Evolutionary conservation across 176 grass and related monocot genomes (phyloP), one percentile per base, ranked within the genome.

Genomic region (Ampelocalamus luodianensis): DNA sequence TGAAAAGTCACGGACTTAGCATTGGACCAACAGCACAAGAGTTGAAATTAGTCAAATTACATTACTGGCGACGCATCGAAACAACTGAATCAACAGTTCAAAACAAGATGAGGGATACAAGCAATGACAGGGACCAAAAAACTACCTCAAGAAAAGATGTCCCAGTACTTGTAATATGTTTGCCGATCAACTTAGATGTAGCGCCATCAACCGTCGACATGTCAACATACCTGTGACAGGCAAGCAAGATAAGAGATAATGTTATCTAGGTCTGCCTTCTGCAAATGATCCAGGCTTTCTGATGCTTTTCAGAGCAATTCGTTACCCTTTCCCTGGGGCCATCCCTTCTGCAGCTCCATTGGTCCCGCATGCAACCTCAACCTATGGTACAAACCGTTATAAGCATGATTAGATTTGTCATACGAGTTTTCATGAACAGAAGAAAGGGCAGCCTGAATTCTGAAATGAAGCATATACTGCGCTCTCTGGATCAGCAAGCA

Each of bases 131-230:
- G 78, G 85, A 26, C 85, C 29, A 86, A 68, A 61, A 71, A 67
- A 84, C 68, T 85, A 98, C 93, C 96, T 95, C 96, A 36, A 98
- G 87, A 80, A 95, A 93, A 71, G 83, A 93, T 83, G 89, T 91
- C 12, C 96, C 91, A 3, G 85, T 93, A 63, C 89, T 88, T 74
- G 76, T 85, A 74, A 95, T 88, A 69, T 42, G 84, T 63, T 90
- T 75, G 68, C 32, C 65, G 22, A 98, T 95, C 56, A 95, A 29
- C 78, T 93, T 92, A 14, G 93, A 93, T 69, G 96, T 93, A 34
- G 87, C 80, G 65, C 78, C 89, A 56, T 98, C 89, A 66, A 98
- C 88, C 36, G 96, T 92, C 14, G 91, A 98, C 65, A 87, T 68
- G 79, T 95, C 93, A 40, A 98, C 93, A 64, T 95, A 98, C 64